Evolutionary conservation across 768 basidiomycete species (phyloP), one percentile per base, ranked within the genome.

Genomic region (Termitomyces heimii): DNA sequence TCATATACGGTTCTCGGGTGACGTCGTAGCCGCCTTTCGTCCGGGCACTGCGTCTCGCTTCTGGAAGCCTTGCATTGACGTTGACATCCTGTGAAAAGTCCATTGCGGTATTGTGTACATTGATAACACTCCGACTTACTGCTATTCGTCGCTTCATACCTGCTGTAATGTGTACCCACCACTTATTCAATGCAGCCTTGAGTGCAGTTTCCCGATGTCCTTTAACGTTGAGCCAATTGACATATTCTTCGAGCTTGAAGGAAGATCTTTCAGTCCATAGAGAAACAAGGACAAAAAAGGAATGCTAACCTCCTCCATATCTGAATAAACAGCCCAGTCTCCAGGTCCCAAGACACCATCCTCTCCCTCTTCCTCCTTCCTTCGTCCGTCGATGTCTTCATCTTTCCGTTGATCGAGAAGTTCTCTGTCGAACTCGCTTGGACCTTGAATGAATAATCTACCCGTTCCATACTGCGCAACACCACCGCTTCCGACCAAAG

Each of bases 321-420:
- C 87, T 50, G 89, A 85, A 71, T 91, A 96, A 20, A 84, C 86
- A n/a, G 84, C 94, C 96, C 96, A 99, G 63, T 96, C 89, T 54
- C 85, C 85, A 31, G 85, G 71, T 18, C 73, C 79, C 43, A 98
- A 75, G 66, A 87, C 77, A 9, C 86, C 86, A 24, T 87, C 85
- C 58, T 81, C 80, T 2, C 89, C 92, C 68, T 96, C 94, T 68
- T 94, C 95, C 46, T 86, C 86, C 46, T 71, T 70, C 66, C 91
- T 77, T 58, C 89, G 75, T 54, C 73, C 75, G 50, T 78, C 78
- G 29, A 93, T 75, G 56, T 85, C 83, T 60, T 80, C 79, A 29
- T 75, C 76, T 54, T 79, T 80, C 59, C 83, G 75, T 64, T 82
- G 79, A 54, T 80, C 77, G 65, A 91, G 70, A n/a, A 88, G 70